A percentile compares a stretch with the other conserved stretches of the same genome.
Conservation (phyloP, 2,329 filamentous ascomycete genomes). For the Colletotrichum sp. region DNA sequence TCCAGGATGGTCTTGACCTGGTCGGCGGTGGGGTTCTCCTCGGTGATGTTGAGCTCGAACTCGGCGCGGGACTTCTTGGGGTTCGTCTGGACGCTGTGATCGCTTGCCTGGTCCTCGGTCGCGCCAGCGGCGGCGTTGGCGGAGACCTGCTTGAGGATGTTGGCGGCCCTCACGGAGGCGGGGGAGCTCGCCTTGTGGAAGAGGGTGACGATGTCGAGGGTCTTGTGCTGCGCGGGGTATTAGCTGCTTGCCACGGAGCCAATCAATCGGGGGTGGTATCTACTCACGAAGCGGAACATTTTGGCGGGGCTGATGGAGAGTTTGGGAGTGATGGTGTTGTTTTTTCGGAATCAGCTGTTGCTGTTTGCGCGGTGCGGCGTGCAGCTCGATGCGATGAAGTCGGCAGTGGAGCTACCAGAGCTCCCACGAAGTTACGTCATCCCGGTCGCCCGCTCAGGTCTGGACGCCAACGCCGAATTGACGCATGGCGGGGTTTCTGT, state of each 20-base stretch:
- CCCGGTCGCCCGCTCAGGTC: not conserved
- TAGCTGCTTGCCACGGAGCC: slow-evolving; percentile 4
- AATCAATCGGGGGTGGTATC: not conserved
- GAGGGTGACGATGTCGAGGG: slow-evolving; percentile 90
- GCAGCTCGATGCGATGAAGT: slow-evolving; percentile 16
- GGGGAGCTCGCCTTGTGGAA: slow-evolving; percentile 85
- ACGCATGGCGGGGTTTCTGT: not conserved
- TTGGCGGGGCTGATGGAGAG: slow-evolving; percentile 24
- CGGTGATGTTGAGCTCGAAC: slow-evolving; percentile 88
- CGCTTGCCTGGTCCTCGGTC: slow-evolving; percentile 76
- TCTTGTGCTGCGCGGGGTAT: slow-evolving; percentile 64
- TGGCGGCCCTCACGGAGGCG: slow-evolving; percentile 75
- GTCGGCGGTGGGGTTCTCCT: slow-evolving; percentile 78
- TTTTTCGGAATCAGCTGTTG: not conserved
- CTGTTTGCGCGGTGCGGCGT: not conserved
- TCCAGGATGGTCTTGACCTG: slow-evolving; percentile 85
- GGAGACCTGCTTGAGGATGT: slow-evolving; percentile 80
- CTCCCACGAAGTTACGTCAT: slow-evolving; percentile 21
- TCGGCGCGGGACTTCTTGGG: slow-evolving; percentile 58
- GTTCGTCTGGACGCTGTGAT: slow-evolving; percentile 65
- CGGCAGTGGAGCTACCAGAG: slow-evolving; percentile 21
- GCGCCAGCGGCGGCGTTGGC: slow-evolving; percentile 71
- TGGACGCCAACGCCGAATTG: slow-evolving; percentile 9
- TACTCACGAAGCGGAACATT: slow-evolving; percentile 55
- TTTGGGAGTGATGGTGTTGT: slow-evolving; percentile 1